These are phyloP conservation scores for Eucalyptus erythrocorys DNA, from an alignment of 345 rosid species.

Conservation along the genomic window DNA sequence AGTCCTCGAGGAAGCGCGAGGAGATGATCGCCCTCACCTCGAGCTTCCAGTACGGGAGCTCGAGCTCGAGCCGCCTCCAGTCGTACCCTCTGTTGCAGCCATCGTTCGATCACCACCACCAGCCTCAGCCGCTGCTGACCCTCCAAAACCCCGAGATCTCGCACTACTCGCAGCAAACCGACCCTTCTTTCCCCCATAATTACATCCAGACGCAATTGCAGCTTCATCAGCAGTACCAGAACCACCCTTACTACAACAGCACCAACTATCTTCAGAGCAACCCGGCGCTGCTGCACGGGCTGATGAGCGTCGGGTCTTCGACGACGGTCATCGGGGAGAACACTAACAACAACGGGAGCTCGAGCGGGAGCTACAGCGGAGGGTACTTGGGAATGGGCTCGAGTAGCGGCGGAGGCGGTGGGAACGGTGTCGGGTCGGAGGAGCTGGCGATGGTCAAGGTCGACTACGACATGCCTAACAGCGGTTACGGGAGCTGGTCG, in stretches of 20 bases:
- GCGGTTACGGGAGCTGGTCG: conserved; percentile 59
- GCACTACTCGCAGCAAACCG: conserved; percentile 36
- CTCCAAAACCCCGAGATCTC: conserved; percentile 69
- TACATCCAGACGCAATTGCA: conserved; percentile 80
- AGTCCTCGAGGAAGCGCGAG: conserved; percentile 69
- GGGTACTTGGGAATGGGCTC: conserved; percentile 48
- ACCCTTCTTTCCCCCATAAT: conserved; percentile 43
- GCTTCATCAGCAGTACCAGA: conserved; percentile 37
- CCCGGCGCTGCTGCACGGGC: conserved; percentile 61
- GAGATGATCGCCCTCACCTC: conserved; percentile 85
- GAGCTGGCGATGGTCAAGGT: conserved; percentile 66
- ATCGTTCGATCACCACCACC: conserved; percentile 32
- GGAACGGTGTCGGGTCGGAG: conserved; percentile 31
- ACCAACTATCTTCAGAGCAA: conserved; percentile 42
- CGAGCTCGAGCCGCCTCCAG: conserved; percentile 33
- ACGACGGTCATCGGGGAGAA: conserved; percentile 18
- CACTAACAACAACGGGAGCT: conserved; percentile 8
- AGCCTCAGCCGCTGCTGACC: conserved; percentile 35
- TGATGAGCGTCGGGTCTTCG: conserved; percentile 27
- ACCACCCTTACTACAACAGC: conserved; percentile 50
- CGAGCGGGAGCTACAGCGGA: conserved; percentile 29
- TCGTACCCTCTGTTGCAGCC: conserved; percentile 59
- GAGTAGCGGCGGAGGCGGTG: conserved; percentile 33
- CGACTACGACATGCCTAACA: conserved; percentile 75
- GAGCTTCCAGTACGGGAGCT: conserved; percentile 43